Evolutionary conservation across 2,329 filamentous ascomycete species (phyloP), one percentile per base, ranked within the genome.

Genomic region (Fusarium sulawesiense): DNA sequence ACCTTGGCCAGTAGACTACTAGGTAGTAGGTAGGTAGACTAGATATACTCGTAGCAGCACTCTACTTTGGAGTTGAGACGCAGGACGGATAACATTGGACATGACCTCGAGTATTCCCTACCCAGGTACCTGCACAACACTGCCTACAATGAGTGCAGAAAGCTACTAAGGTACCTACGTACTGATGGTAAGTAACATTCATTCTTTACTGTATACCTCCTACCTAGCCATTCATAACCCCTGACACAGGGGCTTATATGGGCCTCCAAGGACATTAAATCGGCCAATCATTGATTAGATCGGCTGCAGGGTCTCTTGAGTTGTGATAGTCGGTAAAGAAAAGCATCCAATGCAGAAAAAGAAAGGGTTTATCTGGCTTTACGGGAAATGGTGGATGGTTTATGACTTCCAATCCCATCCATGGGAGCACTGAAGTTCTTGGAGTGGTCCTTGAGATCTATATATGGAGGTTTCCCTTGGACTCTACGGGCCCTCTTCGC

Each of bases 281-380:
- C 16, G 49, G 30, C 68, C 68, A 70, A 70, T 71, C 55, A 42
- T 32, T 37, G 51, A 27, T n/a, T n/a, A 29, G 21, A 41, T 41
- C 53, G 40, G 9, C 48, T 56, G 34, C 68, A 71, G 49, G 63
- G 44, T 34, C 53, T 64, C n/a, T 50, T 50, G 37, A 41, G 54
- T 25, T 60, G 37, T 29, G 29, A 44, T 49, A 65, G 60, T 64
- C 42, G 46, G 66, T 70, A 69, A 68, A 45, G 51, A 59, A 61
- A 60, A 34, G 37, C 30, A 45, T 18, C 29, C 30, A 23, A 32
- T 16, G 40, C 18, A 34, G 44, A 34, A n/a, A 14, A 40, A n/a
- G 34, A 29, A 29, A 29, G 11, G 27, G 11, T 29, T 12, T 29
- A 16, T 37, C 34, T 37, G 34, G 18, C 18, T 37, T 3, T 37